Evolutionary conservation across 495 filamentous ascomycete genomes (phyloP).

Genomic region (Pyrenopolyporus hunteri): DNA sequence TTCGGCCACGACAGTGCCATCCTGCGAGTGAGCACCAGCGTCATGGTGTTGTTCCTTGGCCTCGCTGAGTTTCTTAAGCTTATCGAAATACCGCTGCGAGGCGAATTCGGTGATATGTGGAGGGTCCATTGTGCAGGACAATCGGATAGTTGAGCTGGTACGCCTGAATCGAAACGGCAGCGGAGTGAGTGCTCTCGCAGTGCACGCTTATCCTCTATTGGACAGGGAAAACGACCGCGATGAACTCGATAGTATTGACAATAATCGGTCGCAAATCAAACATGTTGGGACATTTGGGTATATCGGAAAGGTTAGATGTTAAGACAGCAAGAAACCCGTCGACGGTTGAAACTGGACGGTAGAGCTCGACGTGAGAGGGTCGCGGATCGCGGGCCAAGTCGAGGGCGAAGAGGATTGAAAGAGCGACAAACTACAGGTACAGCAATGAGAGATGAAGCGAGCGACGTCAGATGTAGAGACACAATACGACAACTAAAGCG

Average conservation of each 20-base stretch:
- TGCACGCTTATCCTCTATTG: conserved; percentile 47
- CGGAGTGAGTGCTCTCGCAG: conserved; percentile 33
- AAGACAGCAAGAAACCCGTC: conserved; percentile 14
- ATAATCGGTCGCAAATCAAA: conserved; percentile 48
- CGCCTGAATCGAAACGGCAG: conserved; percentile 35
- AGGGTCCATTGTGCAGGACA: conserved; percentile 54
- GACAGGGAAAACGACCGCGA: conserved; percentile 41
- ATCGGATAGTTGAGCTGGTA: conserved; percentile 21
- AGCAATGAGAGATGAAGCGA: conserved; percentile 36
- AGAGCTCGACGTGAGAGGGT: conserved; percentile 9
- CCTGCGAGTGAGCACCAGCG: conserved; percentile 27
- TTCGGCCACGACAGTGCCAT: conserved; percentile 33
- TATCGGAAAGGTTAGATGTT: conserved; percentile 13
- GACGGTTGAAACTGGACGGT: too few relatives aligned
- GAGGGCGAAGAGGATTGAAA: conserved; percentile 21
- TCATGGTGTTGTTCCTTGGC: conserved; percentile 40
- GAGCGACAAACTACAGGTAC: conserved; percentile 29
- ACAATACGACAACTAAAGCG: conserved; percentile 27
- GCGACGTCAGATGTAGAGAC: conserved; percentile 31
- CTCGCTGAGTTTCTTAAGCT: conserved; percentile 50
- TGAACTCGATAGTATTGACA: conserved; percentile 41
- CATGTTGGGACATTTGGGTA: conserved; percentile 54
- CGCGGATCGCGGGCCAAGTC: conserved; percentile 5
- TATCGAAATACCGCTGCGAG: conserved; percentile 60
- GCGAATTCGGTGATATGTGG: conserved; percentile 64